Evolutionary conservation across 352 stramenopile genomes (phyloP).

Genomic region (Phytophthora pisi): DNA sequence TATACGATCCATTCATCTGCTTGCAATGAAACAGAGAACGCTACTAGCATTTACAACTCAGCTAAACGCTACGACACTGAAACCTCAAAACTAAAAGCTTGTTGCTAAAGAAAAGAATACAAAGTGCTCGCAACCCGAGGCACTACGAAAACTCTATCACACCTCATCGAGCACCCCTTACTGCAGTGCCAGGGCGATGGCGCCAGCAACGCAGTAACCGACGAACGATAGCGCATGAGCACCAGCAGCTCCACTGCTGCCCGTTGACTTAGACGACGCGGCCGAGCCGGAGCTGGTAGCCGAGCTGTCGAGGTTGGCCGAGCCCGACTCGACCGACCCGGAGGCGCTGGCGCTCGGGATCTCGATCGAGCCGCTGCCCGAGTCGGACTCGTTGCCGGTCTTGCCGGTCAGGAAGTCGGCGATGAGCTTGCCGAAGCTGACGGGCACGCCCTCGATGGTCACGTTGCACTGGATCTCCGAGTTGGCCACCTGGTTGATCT

Average conservation of each 20-base stretch:
- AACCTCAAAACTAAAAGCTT: not conserved
- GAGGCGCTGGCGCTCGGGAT: conserved; percentile 32
- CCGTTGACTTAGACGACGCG: conserved; percentile 12
- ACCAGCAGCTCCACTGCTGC: conserved; percentile 9
- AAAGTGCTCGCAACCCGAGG: not conserved
- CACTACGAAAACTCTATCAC: conserved; percentile 36
- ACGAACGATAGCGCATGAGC: conserved; percentile 19
- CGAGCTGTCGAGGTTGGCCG: conserved; percentile 22
- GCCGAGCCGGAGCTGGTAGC: conserved; percentile 16
- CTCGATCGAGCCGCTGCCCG: conserved; percentile 40
- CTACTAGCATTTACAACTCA: no score
- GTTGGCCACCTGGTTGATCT: conserved; percentile 76
- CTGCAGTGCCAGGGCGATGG: conserved; percentile 27
- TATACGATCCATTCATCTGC: not conserved
- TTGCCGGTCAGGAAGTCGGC: conserved; percentile 64
- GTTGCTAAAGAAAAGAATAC: not conserved
- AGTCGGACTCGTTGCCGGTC: conserved; percentile 66
- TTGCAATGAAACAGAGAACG: not conserved
- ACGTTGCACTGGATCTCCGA: conserved; percentile 65
- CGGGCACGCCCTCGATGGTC: conserved; percentile 44
- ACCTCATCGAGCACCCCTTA: conserved; percentile 4
- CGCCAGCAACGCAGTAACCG: conserved; percentile 19
- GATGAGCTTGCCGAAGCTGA: conserved; percentile 59
- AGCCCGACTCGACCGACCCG: conserved; percentile 14
- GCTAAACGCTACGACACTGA: not conserved